These are phyloP conservation scores for Fusarium fujikuroi DNA, from an alignment of 2,329 filamentous ascomycete species.

Conservation along the genomic window DNA sequence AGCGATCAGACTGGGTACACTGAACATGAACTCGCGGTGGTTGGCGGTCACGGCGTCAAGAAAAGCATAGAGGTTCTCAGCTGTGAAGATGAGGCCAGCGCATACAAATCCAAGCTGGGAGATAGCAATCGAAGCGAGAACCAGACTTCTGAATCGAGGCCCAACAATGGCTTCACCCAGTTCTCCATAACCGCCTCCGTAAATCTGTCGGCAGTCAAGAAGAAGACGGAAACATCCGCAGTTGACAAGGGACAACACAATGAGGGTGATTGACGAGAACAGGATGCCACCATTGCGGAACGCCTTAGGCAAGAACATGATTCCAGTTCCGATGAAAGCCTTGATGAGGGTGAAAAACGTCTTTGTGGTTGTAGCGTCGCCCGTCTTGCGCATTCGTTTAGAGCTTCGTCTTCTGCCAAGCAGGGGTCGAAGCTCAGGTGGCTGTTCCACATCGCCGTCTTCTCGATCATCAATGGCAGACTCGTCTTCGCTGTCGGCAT, in stretches of 20 bases:
- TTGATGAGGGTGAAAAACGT: slow-evolving; percentile 84
- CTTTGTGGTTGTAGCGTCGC: slow-evolving; percentile 74
- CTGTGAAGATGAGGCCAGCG: slow-evolving; percentile 80
- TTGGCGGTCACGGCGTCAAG: slow-evolving; percentile 68
- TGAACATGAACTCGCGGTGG: slow-evolving; percentile 62
- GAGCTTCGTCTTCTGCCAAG: slow-evolving; percentile 62
- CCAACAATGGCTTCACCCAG: slow-evolving; percentile 75
- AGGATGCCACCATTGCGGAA: slow-evolving; percentile 82
- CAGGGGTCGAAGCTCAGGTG: slow-evolving; percentile 68
- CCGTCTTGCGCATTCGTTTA: slow-evolving; percentile 56
- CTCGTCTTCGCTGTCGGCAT: slow-evolving; percentile 67
- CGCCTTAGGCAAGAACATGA: slow-evolving; percentile 84
- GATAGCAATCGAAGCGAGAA: slow-evolving; percentile 75
- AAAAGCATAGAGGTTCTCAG: slow-evolving; percentile 78
- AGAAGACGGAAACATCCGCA: slow-evolving; percentile 78
- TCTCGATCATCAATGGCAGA: slow-evolving; percentile 62
- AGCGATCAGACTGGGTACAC: slow-evolving; percentile 66
- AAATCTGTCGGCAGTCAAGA: slow-evolving; percentile 70
- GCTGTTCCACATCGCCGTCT: slow-evolving; percentile 55
- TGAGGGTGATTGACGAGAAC: slow-evolving; percentile 76
- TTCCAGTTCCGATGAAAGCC: slow-evolving; percentile 82
- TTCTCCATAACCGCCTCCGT: slow-evolving; percentile 79
- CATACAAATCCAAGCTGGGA: slow-evolving; percentile 84
- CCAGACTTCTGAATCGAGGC: slow-evolving; percentile 69
- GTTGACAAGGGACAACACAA: slow-evolving; percentile 72